phyloP scores from a whole-genome alignment of 441 rosid genomes.

The Mallotus japonicus region DNA sequence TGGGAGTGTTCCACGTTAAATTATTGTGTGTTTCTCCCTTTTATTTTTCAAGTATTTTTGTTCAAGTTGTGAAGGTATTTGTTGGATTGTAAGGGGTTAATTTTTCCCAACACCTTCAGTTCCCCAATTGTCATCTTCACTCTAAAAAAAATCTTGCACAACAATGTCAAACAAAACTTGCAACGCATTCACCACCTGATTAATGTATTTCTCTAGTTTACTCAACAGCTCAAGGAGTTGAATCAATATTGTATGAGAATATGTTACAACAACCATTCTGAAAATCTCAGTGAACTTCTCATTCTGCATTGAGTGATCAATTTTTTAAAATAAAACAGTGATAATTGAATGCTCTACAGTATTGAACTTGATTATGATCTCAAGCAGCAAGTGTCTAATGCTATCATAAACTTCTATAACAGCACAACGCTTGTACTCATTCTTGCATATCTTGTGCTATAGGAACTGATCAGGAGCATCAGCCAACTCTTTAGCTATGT shows the following conservation, averaged over 20 bases:
- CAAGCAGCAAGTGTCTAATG: conserved; percentile 57
- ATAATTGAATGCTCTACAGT: conserved; percentile 76
- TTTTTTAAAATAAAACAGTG: conserved; percentile 66
- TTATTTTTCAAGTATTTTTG: no score
- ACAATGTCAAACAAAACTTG: conserved; percentile 81
- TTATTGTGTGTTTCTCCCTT: no score
- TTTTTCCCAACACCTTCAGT: no score
- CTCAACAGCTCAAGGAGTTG: conserved; percentile 56
- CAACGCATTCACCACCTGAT: conserved; percentile 66
- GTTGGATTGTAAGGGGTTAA: no score
- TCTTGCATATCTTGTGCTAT: conserved; percentile 75
- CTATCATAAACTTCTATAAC: conserved; percentile 85
- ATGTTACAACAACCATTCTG: conserved; percentile 60
- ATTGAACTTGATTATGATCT: conserved; percentile 49
- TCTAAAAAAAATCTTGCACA: conserved; percentile 61
- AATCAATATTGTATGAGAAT: conserved; percentile 57
- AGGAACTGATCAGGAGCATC: conserved; percentile 92
- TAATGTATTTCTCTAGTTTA: conserved; percentile 50
- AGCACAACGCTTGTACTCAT: conserved; percentile 81
- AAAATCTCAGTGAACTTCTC: conserved; percentile 78
- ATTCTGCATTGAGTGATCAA: conserved; percentile 57
- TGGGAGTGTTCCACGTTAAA: no score
- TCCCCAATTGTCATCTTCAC: conserved; percentile 55
- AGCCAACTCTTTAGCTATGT: conserved; percentile 73
- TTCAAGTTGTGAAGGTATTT: no score